These are phyloP conservation scores for Larix sibirica DNA, from an alignment of 83 land plant genomes.

Conservation along the genomic window DNA sequence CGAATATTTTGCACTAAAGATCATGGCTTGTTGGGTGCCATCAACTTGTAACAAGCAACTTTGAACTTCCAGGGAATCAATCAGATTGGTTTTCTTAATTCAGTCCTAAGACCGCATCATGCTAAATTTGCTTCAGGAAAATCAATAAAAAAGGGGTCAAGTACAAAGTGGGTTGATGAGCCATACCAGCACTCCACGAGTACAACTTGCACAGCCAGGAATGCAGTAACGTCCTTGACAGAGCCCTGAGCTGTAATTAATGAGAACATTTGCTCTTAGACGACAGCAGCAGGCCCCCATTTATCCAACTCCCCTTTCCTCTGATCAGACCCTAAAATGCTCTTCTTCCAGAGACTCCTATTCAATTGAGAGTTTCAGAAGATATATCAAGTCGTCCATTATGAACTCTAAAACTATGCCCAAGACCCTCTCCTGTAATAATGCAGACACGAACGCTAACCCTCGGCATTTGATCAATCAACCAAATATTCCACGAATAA, in stretches of 20 bases:
- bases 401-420: neutral
- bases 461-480: neutral
- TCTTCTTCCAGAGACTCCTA: neutral
- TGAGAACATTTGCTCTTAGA: neutral
- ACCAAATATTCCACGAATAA: neutral
- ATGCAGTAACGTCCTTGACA: conserved; percentile 12
- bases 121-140: neutral
- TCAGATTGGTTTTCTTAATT: neutral
- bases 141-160: neutral
- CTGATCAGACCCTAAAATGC: neutral
- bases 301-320: neutral
- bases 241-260: neutral
- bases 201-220: conserved; percentile 9
- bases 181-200: conserved; percentile 5
- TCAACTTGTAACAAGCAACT: neutral
- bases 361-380: neutral
- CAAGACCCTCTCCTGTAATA: neutral
- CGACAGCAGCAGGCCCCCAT: conserved; percentile 12
- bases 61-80: neutral
- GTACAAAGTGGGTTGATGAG: neutral
- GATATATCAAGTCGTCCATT: neutral
- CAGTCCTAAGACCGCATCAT: neutral
- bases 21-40: no score
- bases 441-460: no score
- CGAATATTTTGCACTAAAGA: no score